Conservation (phyloP, 2,329 filamentous ascomycete species). For the Pseudofabraea citricarpa region DNA sequence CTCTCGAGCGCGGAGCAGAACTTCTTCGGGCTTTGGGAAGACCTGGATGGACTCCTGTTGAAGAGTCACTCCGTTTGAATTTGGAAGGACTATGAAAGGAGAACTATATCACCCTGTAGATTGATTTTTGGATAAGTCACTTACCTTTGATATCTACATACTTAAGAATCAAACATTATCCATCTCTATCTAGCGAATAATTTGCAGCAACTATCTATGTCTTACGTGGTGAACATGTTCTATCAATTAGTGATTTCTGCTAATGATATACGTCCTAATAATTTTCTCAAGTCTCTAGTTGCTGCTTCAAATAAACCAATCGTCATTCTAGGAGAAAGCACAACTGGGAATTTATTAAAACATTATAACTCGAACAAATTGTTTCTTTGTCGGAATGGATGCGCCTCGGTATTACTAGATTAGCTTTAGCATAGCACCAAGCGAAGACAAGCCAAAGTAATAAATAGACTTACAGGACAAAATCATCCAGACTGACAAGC, state of each 20-base stretch:
- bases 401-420: background rate
- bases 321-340: too few relatives aligned
- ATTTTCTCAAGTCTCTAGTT: too few relatives aligned
- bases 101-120: background rate
- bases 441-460: background rate
- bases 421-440: background rate
- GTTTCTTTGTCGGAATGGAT: background rate
- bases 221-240: too few relatives aligned
- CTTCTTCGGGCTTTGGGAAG: background rate
- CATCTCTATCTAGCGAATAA: too few relatives aligned
- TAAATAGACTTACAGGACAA: conserved; percentile 33
- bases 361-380: too few relatives aligned
- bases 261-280: too few relatives aligned
- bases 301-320: too few relatives aligned
- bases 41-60: background rate
- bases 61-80: background rate
- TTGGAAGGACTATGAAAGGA: background rate
- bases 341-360: too few relatives aligned
- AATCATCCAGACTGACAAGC: conserved; percentile 53
- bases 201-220: too few relatives aligned
- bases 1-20: background rate
- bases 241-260: too few relatives aligned
- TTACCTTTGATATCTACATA: background rate
- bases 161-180: background rate
- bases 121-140: background rate